Base-by-base conservation (phyloP, 306 rosid species). In the Cyamopsis tetragonoloba region DNA sequence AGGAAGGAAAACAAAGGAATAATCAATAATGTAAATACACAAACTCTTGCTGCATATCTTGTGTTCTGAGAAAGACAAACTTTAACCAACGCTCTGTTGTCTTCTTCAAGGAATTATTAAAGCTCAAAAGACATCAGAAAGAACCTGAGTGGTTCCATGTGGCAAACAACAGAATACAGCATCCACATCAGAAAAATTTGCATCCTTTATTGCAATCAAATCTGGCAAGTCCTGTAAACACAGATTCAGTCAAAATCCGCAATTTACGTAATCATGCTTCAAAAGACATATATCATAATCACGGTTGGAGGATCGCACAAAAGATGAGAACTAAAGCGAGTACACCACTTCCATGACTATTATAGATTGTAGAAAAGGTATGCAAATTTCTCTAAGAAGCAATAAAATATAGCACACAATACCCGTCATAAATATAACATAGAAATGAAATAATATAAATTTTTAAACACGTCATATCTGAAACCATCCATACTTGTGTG, bases 121-220 rank as follows among this genome's bases (percentile, higher is more conserved):
- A 66, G 15, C 12, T 32, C 35, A 62, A 24, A 62, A 62, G 49
- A 47, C 15, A 59, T 7, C 10, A 56, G 41, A 59, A 71, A 22
- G 13, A 72, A 92, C 98, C 88, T 93, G 97, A 32, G 97, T 89
- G 60, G 98, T 89, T 73, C 98, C 97, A 66, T 93, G 96, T 4
- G 98, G 97, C 82, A 93, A 84, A 77, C 97, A 93, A 67, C 98
- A 93, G 69, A 93, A 93, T 47, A 88, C 95, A 62, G 97, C 98
- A 81, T 93, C 96, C 51, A 88, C 88, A 27, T 82, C 71, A 59
- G 90, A 84, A 81, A 89, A 93, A 42, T 84, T 48, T 1, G 97
- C 95, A 78, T 93, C 98, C 84, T 89, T 84, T 64, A 93, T 32
- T 38, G 96, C 87, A 70, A 89, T 87, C 91, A 92, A 79, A 75